Conservation (phyloP, 345 rosid species). For the Boechera divaricarpa region DNA sequence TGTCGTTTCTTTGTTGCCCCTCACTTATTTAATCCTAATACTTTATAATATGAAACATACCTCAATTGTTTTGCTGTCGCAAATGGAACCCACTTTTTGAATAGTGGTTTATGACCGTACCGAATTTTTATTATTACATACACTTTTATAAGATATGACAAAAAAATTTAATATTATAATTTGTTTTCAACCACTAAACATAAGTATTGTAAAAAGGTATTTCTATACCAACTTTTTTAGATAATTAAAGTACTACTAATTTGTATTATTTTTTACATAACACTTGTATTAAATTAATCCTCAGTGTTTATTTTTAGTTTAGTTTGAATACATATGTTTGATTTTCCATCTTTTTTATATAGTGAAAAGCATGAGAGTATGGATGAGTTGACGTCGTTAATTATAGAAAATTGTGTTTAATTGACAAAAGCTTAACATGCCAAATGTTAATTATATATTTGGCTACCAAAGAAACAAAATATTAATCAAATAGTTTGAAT, state of each 20-base stretch:
- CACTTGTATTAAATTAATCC: neutral
- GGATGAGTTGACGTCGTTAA: neutral
- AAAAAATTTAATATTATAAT: no score
- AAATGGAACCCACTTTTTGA: constrained; percentile 8
- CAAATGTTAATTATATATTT: neutral
- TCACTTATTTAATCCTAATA: constrained; percentile 1
- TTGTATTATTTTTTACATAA: neutral
- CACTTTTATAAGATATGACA: neutral
- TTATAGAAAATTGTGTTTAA: neutral
- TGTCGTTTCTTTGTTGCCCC: constrained; percentile 35
- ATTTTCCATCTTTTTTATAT: neutral
- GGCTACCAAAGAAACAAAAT: neutral
- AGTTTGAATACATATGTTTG: neutral
- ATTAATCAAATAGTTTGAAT: neutral
- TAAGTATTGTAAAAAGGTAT: neutral
- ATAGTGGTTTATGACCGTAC: constrained; percentile 14
- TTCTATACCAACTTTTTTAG: neutral
- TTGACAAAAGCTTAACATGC: constrained; percentile 3
- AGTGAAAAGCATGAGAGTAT: neutral
- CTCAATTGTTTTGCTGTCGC: constrained; percentile 35
- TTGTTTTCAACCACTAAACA: neutral
- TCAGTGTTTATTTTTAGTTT: neutral
- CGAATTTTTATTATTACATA: neutral
- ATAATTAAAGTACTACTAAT: neutral
- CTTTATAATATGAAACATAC: constrained; percentile 22